phyloP scores from a whole-genome alignment of 306 rosid species.

The Dryas octopetala region DNA sequence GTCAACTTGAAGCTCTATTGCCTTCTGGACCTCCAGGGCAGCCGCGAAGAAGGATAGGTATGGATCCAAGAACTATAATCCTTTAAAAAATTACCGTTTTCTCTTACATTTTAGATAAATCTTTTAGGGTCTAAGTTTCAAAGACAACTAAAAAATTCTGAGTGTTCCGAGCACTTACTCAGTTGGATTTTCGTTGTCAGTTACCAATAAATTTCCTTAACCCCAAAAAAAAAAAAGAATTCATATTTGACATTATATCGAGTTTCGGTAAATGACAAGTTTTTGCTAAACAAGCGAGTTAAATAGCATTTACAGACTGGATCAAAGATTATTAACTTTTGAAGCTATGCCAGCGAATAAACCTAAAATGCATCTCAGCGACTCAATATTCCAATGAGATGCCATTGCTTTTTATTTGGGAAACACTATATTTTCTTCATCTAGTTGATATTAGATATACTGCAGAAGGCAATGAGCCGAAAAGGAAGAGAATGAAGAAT shows the following conservation, averaged over 20 bases:
- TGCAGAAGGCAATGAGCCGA: slow-evolving; percentile 91
- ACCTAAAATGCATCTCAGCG: background rate
- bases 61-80: slow-evolving; percentile 17
- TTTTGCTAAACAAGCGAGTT: no score
- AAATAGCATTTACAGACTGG: background rate
- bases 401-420: slow-evolving; percentile 5
- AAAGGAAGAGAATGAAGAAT: slow-evolving; percentile 73
- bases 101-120: background rate
- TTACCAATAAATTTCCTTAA: background rate
- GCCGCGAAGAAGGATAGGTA: slow-evolving; percentile 84
- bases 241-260: background rate
- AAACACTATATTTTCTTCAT: slow-evolving; percentile 13
- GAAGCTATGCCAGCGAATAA: background rate
- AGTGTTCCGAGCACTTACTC: background rate
- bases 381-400: slow-evolving; percentile 19
- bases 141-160: background rate
- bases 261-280: no score
- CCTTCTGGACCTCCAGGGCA: slow-evolving; percentile 83
- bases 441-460: slow-evolving; percentile 37
- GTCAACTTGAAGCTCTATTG: slow-evolving; percentile 70
- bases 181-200: background rate
- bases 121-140: background rate
- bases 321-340: background rate
- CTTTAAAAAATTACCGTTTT: background rate
- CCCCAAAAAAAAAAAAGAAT: background rate